phyloP scores from a whole-genome alignment of 2,329 filamentous ascomycete species.

The Claviceps pusilla region DNA sequence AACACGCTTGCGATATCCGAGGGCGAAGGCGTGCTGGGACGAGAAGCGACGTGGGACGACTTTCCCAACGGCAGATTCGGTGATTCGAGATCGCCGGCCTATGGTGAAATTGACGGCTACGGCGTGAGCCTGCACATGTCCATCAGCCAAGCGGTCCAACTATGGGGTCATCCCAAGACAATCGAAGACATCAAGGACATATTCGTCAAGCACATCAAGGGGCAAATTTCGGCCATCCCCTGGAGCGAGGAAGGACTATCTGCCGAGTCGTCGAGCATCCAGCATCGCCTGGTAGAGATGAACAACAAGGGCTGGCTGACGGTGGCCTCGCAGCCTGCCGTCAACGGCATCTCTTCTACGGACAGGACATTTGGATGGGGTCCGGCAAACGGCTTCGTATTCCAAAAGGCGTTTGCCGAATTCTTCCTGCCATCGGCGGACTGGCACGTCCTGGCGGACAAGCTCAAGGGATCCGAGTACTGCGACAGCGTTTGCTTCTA shows the following conservation, averaged over 20 bases:
- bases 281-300: conserved; percentile 55
- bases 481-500: conserved; percentile 70
- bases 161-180: conserved; percentile 70
- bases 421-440: conserved; percentile 70
- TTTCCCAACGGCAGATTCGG: conserved; percentile 95
- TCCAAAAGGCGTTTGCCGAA: conserved; percentile 96
- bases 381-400: conserved; percentile 80
- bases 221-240: conserved; percentile 66
- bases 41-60: conserved; percentile 97
- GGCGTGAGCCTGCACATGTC: conserved; percentile 90
- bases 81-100: conserved; percentile 81
- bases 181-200: conserved; percentile 59
- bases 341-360: conserved; percentile 67
- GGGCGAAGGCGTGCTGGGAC: conserved; percentile 73
- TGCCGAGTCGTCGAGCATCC: conserved; percentile 72
- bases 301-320: conserved; percentile 89
- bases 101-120: conserved; percentile 96
- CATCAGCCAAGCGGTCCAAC: conserved; percentile 61
- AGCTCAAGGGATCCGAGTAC: conserved; percentile 43
- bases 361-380: conserved; percentile 86
- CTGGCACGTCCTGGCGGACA: conserved; percentile 51
- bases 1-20: conserved; percentile 89
- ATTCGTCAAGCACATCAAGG: conserved; percentile 68
- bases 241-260: conserved; percentile 87
- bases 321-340: conserved; percentile 84